These are phyloP conservation scores for Usnea hakonensis DNA, from an alignment of 495 filamentous ascomycete species.

Conservation along the genomic window DNA sequence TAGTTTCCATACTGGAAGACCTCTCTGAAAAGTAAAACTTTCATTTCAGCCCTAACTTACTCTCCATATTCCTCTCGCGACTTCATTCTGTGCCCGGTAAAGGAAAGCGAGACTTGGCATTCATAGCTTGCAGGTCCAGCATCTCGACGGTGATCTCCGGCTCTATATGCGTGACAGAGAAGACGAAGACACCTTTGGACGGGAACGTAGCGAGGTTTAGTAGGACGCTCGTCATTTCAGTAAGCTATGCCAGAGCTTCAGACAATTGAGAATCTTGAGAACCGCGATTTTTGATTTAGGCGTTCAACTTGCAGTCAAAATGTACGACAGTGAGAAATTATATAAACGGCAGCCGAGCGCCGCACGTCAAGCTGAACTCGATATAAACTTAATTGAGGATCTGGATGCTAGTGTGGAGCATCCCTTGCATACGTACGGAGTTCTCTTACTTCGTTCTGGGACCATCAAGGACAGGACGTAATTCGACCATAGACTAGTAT, in stretches of 20 bases:
- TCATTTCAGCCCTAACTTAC: too few relatives aligned
- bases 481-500: neutral
- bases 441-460: neutral
- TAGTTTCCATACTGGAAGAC: too few relatives aligned
- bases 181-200: neutral
- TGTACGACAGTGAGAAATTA: neutral
- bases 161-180: neutral
- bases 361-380: neutral
- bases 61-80: too few relatives aligned
- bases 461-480: neutral
- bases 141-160: neutral
- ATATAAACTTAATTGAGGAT: neutral
- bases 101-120: neutral
- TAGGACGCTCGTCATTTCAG: neutral
- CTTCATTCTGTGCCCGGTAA: too few relatives aligned
- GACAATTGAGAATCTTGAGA: neutral
- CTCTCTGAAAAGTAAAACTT: too few relatives aligned
- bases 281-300: neutral
- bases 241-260: neutral
- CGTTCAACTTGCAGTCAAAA: neutral
- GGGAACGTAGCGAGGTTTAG: neutral
- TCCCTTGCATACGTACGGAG: neutral
- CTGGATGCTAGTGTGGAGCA: neutral
- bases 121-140: neutral
- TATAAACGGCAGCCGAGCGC: neutral